phyloP scores from a whole-genome alignment of 306 rosid genomes.

The Vigna nakashimae region DNA sequence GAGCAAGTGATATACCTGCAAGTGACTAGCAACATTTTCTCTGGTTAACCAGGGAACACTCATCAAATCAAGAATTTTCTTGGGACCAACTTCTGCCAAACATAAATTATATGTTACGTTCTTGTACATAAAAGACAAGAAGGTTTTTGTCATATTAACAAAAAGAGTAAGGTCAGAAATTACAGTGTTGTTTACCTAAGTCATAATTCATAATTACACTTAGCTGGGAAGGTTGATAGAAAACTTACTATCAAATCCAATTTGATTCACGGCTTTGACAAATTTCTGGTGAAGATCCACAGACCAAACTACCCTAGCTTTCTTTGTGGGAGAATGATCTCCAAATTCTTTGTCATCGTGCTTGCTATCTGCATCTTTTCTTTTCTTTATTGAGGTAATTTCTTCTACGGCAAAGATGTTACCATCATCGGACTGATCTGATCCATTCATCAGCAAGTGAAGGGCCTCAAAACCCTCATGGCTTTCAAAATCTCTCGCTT shows the following conservation, averaged over 20 bases:
- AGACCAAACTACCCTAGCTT: slow-evolving; percentile 91
- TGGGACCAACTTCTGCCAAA: slow-evolving; percentile 93
- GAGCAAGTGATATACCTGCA: slow-evolving; percentile 65
- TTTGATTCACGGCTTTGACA: slow-evolving; percentile 84
- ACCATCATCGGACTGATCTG: slow-evolving; percentile 70
- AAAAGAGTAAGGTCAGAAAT: slow-evolving; percentile 14
- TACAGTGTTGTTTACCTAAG: background rate
- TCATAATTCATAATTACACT: slow-evolving; percentile 22
- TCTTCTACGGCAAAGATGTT: slow-evolving; percentile 68
- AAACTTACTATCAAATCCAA: slow-evolving; percentile 86
- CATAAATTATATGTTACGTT: slow-evolving; percentile 55
- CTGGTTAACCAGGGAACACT: slow-evolving; percentile 81
- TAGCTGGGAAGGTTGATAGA: slow-evolving; percentile 1
- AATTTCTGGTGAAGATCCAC: slow-evolving; percentile 92
- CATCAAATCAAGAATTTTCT: slow-evolving; percentile 90
- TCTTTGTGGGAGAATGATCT: slow-evolving; percentile 70
- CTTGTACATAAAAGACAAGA: slow-evolving; percentile 6
- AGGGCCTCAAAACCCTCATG: slow-evolving; percentile 65
- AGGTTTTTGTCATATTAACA: slow-evolving; percentile 41
- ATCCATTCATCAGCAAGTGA: slow-evolving; percentile 54
- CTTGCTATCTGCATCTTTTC: slow-evolving; percentile 66
- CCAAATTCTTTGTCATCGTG: slow-evolving; percentile 65
- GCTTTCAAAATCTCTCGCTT: slow-evolving; percentile 70
- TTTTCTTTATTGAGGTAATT: slow-evolving; percentile 56
- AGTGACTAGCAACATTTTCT: slow-evolving; percentile 92